Base-by-base conservation (phyloP, 2,329 filamentous ascomycete species). In the Amauroascus verrucosus region DNA sequence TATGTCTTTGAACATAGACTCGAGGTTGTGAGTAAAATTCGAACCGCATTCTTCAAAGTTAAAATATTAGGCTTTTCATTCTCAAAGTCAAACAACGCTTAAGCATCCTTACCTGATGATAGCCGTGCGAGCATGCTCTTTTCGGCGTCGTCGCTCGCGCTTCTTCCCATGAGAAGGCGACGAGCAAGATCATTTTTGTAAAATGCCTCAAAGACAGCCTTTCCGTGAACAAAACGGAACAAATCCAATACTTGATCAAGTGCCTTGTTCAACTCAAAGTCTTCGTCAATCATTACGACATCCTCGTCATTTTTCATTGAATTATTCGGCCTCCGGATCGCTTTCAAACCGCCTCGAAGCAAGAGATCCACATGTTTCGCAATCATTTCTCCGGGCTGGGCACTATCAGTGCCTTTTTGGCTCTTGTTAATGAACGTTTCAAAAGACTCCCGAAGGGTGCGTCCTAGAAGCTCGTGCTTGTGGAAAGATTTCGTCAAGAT, bases 1-100 rank as follows among this genome's bases (percentile, higher is more conserved):
- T 68, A 97, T 88, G 64, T 99, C 93, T 68, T 95, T 95, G 75
- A 99, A 98, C 93, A 99, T 99, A 58, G 91, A 88, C 70, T 99
- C 94, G 0, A 99, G 77, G 63, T 98, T 98, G 65, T 95, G 90
- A 0, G 93, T 98, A 67, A 98, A 97, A 61, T 82, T 86, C 13
- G 87, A 85, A 37, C 93, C 93, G 65, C 93, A 98, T 73, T 98
- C 93, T 72, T 55, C 5, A 30, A n/a, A 32, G 38, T 20, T 46
- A 49, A 41, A 50, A 50, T 16, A 32, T 58, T 32, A 59, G 51
- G 56, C 18, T 41, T 28, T 48, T 28, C 13, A 3, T 41, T 51
- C 49, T 37, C 41, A 47, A 43, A 26, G 28, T 7, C 53, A 54
- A 24, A 24, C 4, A 24, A 22, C 20, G 3, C 22, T 38, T 38